phyloP scores from a whole-genome alignment of 331 rosid genomes.

The Arachis monticola region DNA sequence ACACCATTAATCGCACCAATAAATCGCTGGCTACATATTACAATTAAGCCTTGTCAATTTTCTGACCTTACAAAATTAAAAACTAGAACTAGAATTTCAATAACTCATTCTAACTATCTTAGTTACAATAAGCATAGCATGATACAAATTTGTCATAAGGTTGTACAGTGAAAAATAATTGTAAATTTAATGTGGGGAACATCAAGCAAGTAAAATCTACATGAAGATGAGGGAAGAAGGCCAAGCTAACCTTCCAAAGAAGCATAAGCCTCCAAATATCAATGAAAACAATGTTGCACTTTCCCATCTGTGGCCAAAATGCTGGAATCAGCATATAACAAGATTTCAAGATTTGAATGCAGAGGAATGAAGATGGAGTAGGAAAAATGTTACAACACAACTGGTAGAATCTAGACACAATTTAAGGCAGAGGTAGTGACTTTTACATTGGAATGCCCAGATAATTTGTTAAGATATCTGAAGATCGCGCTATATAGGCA shows the following conservation, averaged over 20 bases:
- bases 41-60: conserved; percentile 33
- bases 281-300: conserved; percentile 79
- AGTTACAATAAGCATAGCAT: not conserved
- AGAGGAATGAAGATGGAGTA: conserved; percentile 13
- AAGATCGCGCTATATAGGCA: conserved; percentile 77
- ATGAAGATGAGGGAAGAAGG: conserved; percentile 32
- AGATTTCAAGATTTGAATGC: conserved; percentile 37
- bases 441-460: conserved; percentile 69
- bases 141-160: not conserved
- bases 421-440: conserved; percentile 29
- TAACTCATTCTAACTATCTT: conserved; percentile 1
- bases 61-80: not conserved
- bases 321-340: conserved; percentile 55
- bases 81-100: not conserved
- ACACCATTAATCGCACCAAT: conserved; percentile 74
- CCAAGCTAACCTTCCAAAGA: conserved; percentile 70
- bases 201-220: not conserved
- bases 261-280: conserved; percentile 75
- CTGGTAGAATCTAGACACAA: conserved; percentile 9
- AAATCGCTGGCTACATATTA: conserved; percentile 69
- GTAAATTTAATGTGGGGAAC: not conserved
- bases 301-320: conserved; percentile 76
- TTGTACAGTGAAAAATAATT: not conserved
- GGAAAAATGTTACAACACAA: conserved; percentile 8
- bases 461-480: conserved; percentile 73